Conservation (phyloP, 306 rosid genomes). For the Amphicarpaea edgeworthii region DNA sequence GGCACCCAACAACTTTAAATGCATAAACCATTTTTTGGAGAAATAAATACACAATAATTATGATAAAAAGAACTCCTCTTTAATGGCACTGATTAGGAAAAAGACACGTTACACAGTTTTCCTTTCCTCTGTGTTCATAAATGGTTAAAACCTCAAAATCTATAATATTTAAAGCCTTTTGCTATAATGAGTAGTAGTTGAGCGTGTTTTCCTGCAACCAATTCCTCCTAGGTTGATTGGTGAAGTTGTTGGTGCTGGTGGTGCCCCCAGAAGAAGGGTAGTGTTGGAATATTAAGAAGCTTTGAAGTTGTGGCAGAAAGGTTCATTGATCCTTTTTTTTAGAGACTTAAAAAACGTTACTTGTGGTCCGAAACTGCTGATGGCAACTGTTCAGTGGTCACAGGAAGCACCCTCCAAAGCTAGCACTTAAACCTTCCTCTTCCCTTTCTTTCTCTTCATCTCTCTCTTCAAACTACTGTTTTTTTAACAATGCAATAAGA, state of each 20-base stretch:
- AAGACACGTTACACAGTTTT: not conserved
- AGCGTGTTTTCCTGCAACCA: conserved; percentile 12
- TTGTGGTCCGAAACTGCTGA: conserved; percentile 68
- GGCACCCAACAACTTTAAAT: not conserved
- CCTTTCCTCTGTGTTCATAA: not conserved
- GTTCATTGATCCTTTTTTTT: conserved; percentile 38
- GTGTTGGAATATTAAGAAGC: conserved; percentile 40
- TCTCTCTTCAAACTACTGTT: not conserved
- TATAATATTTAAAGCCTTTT: not conserved
- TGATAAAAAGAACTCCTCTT: not conserved
- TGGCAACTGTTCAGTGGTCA: conserved; percentile 56
- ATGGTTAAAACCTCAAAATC: not conserved
- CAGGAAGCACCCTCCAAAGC: conserved; percentile 43
- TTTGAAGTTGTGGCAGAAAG: conserved; percentile 34
- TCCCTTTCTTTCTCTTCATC: not conserved
- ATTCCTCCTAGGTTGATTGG: not conserved
- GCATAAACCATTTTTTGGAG: not conserved
- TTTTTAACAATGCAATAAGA: conserved; percentile 42
- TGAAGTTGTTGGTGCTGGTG: not conserved
- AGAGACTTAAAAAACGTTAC: conserved; percentile 8
- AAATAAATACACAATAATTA: not conserved
- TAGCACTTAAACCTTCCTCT: conserved; percentile 42
- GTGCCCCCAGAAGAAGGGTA: conserved; percentile 5
- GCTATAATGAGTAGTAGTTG: not conserved
- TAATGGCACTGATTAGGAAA: not conserved